Base-by-base conservation (phyloP, 495 filamentous ascomycete genomes). In the Penicillium lagena region DNA sequence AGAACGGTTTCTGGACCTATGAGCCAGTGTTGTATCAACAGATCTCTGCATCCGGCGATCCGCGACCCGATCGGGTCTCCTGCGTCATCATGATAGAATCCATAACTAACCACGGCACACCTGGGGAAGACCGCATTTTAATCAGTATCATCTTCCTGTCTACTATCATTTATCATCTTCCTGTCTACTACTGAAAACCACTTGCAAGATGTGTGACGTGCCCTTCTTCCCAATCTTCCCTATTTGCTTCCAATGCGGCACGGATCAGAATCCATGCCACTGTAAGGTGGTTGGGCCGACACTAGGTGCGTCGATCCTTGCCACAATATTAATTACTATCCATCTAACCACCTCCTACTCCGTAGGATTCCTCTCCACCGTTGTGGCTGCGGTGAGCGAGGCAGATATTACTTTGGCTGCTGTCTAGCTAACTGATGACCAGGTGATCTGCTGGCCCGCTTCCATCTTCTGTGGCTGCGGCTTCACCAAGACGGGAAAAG, bases 211-310 rank as follows among this genome's bases (percentile, higher is more conserved):
- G 67, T 63, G 60, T 39, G 66, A 61, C 45, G 12, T 65, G 13
- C 67, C 66, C 12, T 67, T 70, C 51, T 40, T 67, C 40, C 62
- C 63, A 13, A 56, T 69, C 55, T 66, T 76, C 45, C 74, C 74
- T 1, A 64, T 77, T 50, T 77, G 74, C 50, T 72, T 77, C 57
- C 74, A 77, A 56, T 76, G 73, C 52, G 73, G 73, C 32, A 77
- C 74, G 2, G 73, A 76, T 45, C 76, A 81, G 57, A 82, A 82
- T 47, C 78, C 78, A 1, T 81, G 79, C 43, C 77, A 71, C 40
- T 81, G 77, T 60, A 81, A 81, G 48, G 72, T 83, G 11, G 72
- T 83, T 17, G 78, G 79, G 9, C 79, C 79, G 17, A 80, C 78
- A 1, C 45, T 81, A 15, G 77, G 77, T 68, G 64, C 39, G 57